phyloP scores from a whole-genome alignment of 2,329 filamentous ascomycete genomes.

The Talaromyces sp. region DNA sequence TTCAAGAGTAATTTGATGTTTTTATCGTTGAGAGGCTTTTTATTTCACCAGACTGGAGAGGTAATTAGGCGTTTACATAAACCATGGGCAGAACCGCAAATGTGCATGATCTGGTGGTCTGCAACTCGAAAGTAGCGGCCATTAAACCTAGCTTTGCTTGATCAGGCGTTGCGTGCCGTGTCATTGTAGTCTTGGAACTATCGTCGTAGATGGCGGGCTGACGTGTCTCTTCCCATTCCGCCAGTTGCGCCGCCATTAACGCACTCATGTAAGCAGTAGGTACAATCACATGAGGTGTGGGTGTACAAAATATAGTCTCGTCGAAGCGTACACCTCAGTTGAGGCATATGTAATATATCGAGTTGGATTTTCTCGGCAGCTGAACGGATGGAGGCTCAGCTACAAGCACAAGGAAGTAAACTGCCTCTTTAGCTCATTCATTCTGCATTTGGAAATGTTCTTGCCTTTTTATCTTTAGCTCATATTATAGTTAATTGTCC shows the following conservation, averaged over 20 bases:
- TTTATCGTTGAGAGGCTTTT: too few relatives aligned
- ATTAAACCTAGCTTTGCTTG: neutral
- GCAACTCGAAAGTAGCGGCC: neutral
- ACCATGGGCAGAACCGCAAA: slow-evolving; percentile 3
- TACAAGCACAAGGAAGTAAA: slow-evolving; percentile 19
- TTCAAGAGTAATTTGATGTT: too few relatives aligned
- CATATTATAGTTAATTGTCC: slow-evolving; percentile 30
- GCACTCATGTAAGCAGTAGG: neutral
- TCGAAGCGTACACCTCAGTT: neutral
- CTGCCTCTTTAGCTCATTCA: slow-evolving; percentile 27
- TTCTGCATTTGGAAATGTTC: slow-evolving; percentile 30
- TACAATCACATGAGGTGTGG: neutral
- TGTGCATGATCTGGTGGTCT: slow-evolving; percentile 6
- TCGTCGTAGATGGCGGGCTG: neutral
- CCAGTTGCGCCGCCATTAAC: neutral
- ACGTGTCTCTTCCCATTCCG: neutral
- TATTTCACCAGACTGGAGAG: too few relatives aligned
- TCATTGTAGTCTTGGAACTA: neutral
- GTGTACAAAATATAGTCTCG: too few relatives aligned
- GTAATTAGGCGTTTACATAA: too few relatives aligned
- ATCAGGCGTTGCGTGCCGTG: neutral
- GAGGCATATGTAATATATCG: neutral
- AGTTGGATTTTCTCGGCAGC: too few relatives aligned
- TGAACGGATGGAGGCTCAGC: too few relatives aligned
- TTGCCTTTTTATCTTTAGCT: slow-evolving; percentile 29